Evolutionary conservation across 257 asterid genomes (phyloP), one percentile per base, ranked within the genome.

Genomic region (Solanum lycopersicoides): DNA sequence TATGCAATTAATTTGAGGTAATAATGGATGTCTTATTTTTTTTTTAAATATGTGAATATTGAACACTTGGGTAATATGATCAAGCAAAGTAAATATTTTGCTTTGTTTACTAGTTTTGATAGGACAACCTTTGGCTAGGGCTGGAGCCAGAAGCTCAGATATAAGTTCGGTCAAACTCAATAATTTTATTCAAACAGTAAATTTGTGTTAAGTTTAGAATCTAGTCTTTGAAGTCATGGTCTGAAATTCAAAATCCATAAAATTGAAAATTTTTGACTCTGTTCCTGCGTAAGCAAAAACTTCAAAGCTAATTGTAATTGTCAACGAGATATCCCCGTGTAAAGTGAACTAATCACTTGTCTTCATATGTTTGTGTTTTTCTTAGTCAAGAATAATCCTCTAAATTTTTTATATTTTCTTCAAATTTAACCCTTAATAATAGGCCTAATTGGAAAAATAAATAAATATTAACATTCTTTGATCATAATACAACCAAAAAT

Each of bases 321-420:
- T 91, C 89, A 91, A 68, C 34, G 44, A 71, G 30, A 25, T 56
- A 86, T 74, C 76, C 60, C 59, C 23, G 74, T 6, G 7, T 82
- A 88, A 87, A 44, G 72, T 83, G 66, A 87, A 87, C 92, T 83
- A 20, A 44, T 84, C 15, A 53, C 89, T 91, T 95, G 96, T 92
- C 93, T 82, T 87, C 75, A 88, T 83, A 69, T 91, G 71, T 87
- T 88, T 91, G 92, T 86, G 63, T 89, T 76, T 50, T 83, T 83
- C 88, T 69, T 66, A 60, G 76, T 72, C 86, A 87, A 32, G 90
- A 88, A 88, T 85, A 88, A 68, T 66, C 69, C 69, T 42, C 56
- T 73, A 32, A 86, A 21, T 16, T 23, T 25, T 82, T 75, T 59
- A 88, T 79, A 50, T 21, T 89, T 86, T 72, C 84, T 86, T 89